Base-by-base conservation (phyloP, 805 yeast species). In the Cyberlindnera veronae region DNA sequence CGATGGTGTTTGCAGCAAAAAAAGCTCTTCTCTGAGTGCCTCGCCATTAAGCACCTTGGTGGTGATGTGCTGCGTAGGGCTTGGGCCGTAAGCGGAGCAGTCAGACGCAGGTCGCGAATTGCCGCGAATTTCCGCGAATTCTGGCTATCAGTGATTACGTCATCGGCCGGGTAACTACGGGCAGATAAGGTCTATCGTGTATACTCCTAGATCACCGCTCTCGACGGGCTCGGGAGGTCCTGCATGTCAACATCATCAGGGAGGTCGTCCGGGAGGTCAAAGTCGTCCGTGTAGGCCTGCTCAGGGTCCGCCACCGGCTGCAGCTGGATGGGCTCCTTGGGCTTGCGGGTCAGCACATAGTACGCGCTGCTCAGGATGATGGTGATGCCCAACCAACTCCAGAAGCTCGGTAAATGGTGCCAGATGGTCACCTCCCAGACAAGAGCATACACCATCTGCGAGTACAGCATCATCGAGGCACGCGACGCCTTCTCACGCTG, bases 401-500 rank as follows among this genome's bases (percentile, higher is more conserved):
- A 69, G 22, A 76, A 45, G 16, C 79, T 80, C 0, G 96, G 96
- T 17, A 79, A 59, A 57, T 82, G 88, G 45, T 76, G 71, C 81
- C 87, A 90, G 21, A 88, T 64, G 1, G 77, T 32, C 26, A 77
- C 64, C 57, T 89, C 96, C 77, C 90, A 81, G 23, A 84, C 42
- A 14, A 87, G 64, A 0, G 96, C 91, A 63, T 82, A 87, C 2
- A 89, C 64, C 70, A 89, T 72, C 54, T 81, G 86, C 2, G 89
- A 72, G 58, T 90, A 90, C 2, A 75, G 65, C 77, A 87, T 80
- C 45, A 85, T 71, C 11, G 90, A 71, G 0, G 89, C 86, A 41
- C 84, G 72, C 4, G 88, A 79, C 0, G 96, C 95, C 44, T 70
- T 72, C 47, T 85, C 95, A 39, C 86, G 68, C 58, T 87, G 95